Evolutionary conservation across 2,329 filamentous ascomycete species (phyloP), one percentile per base, ranked within the genome.

Genomic region (Colletotrichum scovillei): DNA sequence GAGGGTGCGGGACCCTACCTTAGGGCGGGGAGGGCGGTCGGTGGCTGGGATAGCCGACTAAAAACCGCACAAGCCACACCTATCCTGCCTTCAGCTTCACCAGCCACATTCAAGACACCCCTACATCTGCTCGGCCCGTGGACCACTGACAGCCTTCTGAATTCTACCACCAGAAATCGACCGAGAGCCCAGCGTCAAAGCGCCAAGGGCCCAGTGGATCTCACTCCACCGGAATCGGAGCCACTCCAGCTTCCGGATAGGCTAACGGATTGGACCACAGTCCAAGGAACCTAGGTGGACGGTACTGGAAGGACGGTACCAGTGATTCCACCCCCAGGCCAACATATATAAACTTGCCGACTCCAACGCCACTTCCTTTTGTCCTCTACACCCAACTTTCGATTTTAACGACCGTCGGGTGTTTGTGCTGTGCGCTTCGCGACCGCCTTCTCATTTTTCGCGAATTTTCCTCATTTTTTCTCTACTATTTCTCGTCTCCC

Each of bases 281-380:
- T 60, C 55, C 38, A 42, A 42, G 16, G 38, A 16, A 42, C 38
- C 49, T 57, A 24, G 57, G 52, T 60, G 67, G 68, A 46, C 63
- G 30, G 67, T 42, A 56, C 67, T 65, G 59, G 67, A 52, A 65
- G 71, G 56, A 49, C 70, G 60, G 71, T 62, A 49, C 70, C 49
- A 69, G 60, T 70, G 66, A 73, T 73, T 70, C 63, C 70, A 55
- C 62, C 63, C 67, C 59, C 71, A 52, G 67, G 60, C 62, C 60
- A 66, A 52, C 32, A 73, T 60, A 75, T 74, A 74, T 72, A 74
- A 75, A 75, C 74, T 75, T 74, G 74, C 64, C 64, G 63, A 55
- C 71, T 63, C 64, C 63, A 67, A 73, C 73, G 71, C 73, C 73
- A 69, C 67, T 67, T 70, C 58, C 62, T 60, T 66, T 68, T 58